Evolutionary conservation across 2,329 filamentous ascomycete species (phyloP).

Genomic region (Claviceps cyperi): DNA sequence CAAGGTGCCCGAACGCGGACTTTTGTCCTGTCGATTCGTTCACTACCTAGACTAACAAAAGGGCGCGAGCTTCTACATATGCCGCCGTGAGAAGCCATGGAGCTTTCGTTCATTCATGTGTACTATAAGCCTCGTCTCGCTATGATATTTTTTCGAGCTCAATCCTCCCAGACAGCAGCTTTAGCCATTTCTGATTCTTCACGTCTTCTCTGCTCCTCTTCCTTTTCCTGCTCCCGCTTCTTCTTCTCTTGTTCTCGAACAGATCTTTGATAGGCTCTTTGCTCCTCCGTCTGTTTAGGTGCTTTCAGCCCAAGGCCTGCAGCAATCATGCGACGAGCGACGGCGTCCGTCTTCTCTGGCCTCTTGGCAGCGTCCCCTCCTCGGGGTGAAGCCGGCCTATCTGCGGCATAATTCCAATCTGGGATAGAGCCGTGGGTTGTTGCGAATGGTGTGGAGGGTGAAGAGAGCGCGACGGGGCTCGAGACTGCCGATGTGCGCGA

Average conservation of each 20-base stretch:
- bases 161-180: constrained; percentile 75
- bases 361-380: constrained; percentile 22
- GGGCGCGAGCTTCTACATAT: not conserved
- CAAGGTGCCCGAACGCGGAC: not conserved
- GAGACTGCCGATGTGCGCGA: constrained; percentile 27
- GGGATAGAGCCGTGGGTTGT: constrained; percentile 17
- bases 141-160: not conserved
- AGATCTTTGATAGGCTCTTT: constrained; percentile 71
- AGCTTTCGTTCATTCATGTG: not conserved
- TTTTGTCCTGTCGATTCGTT: not conserved
- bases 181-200: constrained; percentile 63
- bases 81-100: not conserved
- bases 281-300: constrained; percentile 74
- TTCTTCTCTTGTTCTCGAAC: constrained; percentile 75
- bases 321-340: constrained; percentile 80
- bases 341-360: constrained; percentile 87
- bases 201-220: constrained; percentile 43
- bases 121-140: not conserved
- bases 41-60: not conserved
- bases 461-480: constrained; percentile 19
- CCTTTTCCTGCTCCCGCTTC: constrained; percentile 56
- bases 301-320: constrained; percentile 70
- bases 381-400: not conserved
- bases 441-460: constrained; percentile 56
- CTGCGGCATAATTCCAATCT: constrained; percentile 1